These are phyloP conservation scores for Austroboletus rostrupii DNA, from an alignment of 1,284 basidiomycete genomes.

Conservation along the genomic window DNA sequence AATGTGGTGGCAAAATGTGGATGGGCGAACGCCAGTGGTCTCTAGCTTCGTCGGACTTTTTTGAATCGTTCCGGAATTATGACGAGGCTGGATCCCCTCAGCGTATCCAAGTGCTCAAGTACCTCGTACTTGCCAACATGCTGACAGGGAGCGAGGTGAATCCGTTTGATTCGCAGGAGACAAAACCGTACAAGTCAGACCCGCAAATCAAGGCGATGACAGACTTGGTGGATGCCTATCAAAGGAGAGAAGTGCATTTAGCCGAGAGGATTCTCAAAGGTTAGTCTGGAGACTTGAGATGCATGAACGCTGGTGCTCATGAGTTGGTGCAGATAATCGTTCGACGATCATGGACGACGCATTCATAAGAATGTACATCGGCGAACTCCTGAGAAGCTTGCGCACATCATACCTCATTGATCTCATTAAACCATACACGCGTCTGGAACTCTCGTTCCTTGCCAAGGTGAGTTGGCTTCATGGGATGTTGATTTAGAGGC, in stretches of 20 bases:
- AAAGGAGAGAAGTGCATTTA: slow-evolving; percentile 90
- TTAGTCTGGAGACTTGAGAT: slow-evolving; percentile 29
- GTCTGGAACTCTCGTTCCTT: slow-evolving; percentile 87
- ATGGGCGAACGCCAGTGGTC: slow-evolving; percentile 99
- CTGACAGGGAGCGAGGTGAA: slow-evolving; percentile 97
- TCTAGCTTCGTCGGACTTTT: slow-evolving; percentile 95
- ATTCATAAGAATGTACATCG: slow-evolving; percentile 92
- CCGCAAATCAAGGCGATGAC: slow-evolving; percentile 98
- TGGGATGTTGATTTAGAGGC: background rate
- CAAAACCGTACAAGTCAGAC: slow-evolving; percentile 98
- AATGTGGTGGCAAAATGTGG: slow-evolving; percentile 99
- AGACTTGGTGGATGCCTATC: slow-evolving; percentile 93
- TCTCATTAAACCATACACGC: slow-evolving; percentile 94
- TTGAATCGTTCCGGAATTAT: slow-evolving; percentile 97
- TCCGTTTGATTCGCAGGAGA: slow-evolving; percentile 99
- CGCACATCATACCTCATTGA: slow-evolving; percentile 97
- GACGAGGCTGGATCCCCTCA: slow-evolving; percentile 97
- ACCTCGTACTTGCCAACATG: slow-evolving; percentile 98
- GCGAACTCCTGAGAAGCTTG: slow-evolving; percentile 89
- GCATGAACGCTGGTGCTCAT: background rate
- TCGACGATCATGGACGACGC: slow-evolving; percentile 92
- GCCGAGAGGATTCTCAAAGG: slow-evolving; percentile 94
- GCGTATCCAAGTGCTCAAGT: slow-evolving; percentile 97
- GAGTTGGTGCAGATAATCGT: slow-evolving; percentile 66
- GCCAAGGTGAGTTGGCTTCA: slow-evolving; percentile 59